Evolutionary conservation across 1,284 basidiomycete genomes (phyloP).

Genomic region (Trichosporon faecale): DNA sequence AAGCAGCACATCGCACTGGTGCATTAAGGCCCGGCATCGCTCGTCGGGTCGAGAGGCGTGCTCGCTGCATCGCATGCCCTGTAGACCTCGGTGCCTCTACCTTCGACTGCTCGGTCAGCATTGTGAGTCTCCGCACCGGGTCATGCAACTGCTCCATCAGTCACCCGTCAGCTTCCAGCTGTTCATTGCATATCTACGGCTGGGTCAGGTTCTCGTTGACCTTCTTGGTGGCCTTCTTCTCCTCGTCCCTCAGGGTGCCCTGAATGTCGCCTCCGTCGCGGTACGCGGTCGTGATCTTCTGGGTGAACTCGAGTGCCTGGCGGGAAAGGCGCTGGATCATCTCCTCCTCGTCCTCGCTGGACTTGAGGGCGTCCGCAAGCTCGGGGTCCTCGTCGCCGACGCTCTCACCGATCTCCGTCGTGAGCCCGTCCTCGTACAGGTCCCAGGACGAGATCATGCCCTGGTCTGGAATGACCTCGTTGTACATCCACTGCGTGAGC

Average conservation of each 20-base stretch:
- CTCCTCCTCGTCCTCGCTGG: background rate
- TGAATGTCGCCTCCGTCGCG: background rate
- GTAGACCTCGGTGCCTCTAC: no score
- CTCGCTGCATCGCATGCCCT: no score
- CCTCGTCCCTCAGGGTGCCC: background rate
- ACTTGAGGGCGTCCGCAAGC: background rate
- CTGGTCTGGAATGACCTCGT: slow-evolving; percentile 1
- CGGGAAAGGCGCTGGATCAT: background rate
- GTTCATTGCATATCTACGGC: background rate
- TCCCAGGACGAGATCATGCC: background rate
- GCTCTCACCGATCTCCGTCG: slow-evolving; percentile 1
- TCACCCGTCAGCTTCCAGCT: background rate
- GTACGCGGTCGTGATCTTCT: background rate
- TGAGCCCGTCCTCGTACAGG: background rate
- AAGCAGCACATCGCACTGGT: background rate
- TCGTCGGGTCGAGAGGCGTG: background rate
- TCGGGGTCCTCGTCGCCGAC: background rate
- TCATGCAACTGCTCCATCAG: background rate
- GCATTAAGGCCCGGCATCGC: no score
- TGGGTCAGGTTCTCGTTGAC: background rate
- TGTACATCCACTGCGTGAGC: slow-evolving; percentile 9
- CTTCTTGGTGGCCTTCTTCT: background rate
- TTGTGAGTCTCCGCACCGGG: no score
- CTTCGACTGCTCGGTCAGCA: background rate
- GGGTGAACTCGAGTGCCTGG: background rate